Base-by-base conservation (phyloP, 805 yeast genomes). In the Isabelozyma rhagii region DNA sequence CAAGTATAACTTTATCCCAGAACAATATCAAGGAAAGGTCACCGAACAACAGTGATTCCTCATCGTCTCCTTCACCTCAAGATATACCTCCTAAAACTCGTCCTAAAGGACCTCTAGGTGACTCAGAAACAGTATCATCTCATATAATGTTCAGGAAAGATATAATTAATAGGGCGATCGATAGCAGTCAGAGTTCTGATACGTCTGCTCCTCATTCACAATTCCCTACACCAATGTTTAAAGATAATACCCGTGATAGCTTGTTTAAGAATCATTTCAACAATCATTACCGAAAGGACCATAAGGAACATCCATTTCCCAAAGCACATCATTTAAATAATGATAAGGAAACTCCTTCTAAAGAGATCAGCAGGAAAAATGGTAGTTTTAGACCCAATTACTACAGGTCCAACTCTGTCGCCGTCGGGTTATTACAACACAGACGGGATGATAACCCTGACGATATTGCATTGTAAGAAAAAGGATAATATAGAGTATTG, bases 271-370 rank as follows among this genome's bases (percentile, higher is more conserved):
- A 59, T 52, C 64, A 60, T 41, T 75, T 63, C 62, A 71, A 69
- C 40, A 79, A 78, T 51, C 83, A 79, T 53, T 78, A 78, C 57
- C 68, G 68, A 45, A 77, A 74, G 48, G 74, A 85, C 61, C 74
- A 72, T n/a, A 55, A 61, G 6, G 54, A 58, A 31, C 58, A 60
- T n/a, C 76, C 79, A 14, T 72, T 74, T 50, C 77, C 77, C 2
- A 60, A 64, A 38, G 70, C 78, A 1, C 55, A 64, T 27, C 79
- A 74, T 58, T 58, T 68, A 48, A 74, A 68, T 36, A 58, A 59
- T 27, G 77, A 69, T 48, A 63, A 61, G 36, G 68, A 66, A 39
- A 61, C 64, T 39, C 53, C 51, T 8, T 41, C 50, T 7, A 66
- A 66, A 47, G 57, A 55, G 1, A 43, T 45, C 14, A 49, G 54